Base-by-base conservation (phyloP, 164 flowering plant genomes). In the Aristolochia contorta region DNA sequence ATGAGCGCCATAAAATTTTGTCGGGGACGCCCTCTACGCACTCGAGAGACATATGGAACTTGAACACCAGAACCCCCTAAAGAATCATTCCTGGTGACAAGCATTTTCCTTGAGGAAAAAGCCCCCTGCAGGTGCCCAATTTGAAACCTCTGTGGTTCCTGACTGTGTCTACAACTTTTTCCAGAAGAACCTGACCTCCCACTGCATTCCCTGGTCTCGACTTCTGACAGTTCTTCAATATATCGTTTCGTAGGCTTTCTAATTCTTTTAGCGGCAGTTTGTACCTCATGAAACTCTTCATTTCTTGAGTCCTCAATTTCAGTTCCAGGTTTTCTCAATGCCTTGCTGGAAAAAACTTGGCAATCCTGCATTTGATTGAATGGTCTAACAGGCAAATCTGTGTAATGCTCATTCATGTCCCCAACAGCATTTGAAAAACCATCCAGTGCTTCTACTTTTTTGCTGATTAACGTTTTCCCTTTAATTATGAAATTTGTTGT, bases 211-310 rank as follows among this genome's bases (percentile, higher is more conserved):
- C 71, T 65, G 10, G 71, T 62, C 52, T 84, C 98, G 25, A 63
- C 77, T 71, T 87, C 97, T 30, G 98, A 89, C 63, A 84, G 80
- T 75, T 92, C 96, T 80, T 93, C 97, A 73, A 93, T 90, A 65
- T 88, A 93, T 65, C 99, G 73, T 69, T 59, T 86, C 10, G 99
- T 93, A 21, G 99, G 99, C 75, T 86, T 93, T 60, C 99, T 71
- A 57, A 80, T 74, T 82, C 99, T 84, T 74, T 90, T 93, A 23
- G 73, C 77, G 43, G 73, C 82, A 63, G 69, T 67, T 21, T 80
- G 71, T 41, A 82, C 92, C 21, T 18, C 47, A 9, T 58, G 66
- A 45, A 60, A 60, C 71, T 74, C 85, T 62, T 80, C 85, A 72
- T 61, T 58, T 43, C 23, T 43, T 32, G 45, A 30, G 13, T 54